A percentile compares a stretch with the other conserved stretches of the same genome.
Evolutionary conservation across 345 rosid species (phyloP).

Genomic region (Salix viminalis): DNA sequence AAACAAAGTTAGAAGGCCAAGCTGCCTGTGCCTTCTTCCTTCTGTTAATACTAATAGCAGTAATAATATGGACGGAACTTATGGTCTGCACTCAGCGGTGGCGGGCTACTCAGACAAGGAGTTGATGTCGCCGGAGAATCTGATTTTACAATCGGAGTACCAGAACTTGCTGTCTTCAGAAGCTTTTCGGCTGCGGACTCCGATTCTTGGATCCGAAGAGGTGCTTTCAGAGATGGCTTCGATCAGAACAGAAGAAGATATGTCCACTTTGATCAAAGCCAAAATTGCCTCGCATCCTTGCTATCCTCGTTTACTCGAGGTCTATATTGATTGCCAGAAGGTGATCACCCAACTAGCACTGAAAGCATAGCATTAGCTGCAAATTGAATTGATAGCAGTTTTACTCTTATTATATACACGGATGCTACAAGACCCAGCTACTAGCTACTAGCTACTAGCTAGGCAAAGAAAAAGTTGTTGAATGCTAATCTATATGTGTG

Average conservation of each 20-base stretch:
- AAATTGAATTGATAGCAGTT: neutral
- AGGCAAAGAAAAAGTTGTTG: neutral
- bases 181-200: conserved; percentile 34
- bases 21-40: neutral
- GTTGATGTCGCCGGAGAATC: conserved; percentile 64
- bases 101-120: conserved; percentile 55
- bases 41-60: neutral
- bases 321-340: conserved; percentile 95
- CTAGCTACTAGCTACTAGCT: neutral
- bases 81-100: conserved; percentile 44
- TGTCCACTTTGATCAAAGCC: conserved; percentile 52
- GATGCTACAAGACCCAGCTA: neutral
- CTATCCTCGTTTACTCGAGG: conserved; percentile 80
- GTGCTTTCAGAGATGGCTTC: conserved; percentile 59
- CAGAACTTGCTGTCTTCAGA: conserved; percentile 34
- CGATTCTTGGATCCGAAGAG: conserved; percentile 64
- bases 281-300: conserved; percentile 77
- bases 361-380: neutral
- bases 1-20: neutral
- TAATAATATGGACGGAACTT: conserved; percentile 70
- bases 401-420: neutral
- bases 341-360: conserved; percentile 28
- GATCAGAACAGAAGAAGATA: conserved; percentile 48
- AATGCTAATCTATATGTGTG: no score
- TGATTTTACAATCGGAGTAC: conserved; percentile 50